Evolutionary conservation across 2,329 filamentous ascomycete genomes (phyloP), one percentile per base, ranked within the genome.

Genomic region (Aspergillus uvarum): DNA sequence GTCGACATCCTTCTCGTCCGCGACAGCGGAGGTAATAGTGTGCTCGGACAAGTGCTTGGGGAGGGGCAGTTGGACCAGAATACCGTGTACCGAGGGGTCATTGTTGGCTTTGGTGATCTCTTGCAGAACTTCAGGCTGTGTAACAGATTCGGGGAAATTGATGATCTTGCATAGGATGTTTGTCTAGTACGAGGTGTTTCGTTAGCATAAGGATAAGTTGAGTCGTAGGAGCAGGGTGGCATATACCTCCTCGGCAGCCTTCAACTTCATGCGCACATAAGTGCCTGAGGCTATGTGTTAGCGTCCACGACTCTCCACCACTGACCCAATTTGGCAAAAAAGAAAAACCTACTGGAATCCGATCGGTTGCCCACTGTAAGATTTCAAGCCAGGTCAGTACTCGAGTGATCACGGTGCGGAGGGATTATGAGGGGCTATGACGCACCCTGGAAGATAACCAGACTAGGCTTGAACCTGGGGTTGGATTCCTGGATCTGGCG

Each of bases 221-320:
- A 22, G 42, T 29, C 47, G 26, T 2, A 29, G 3, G 26, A 29
- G 26, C 56, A n/a, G 32, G 19, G 48, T 12, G n/a, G 24, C 59
- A 56, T 80, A 68, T 81, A 92, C 90, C 85, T 98, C 95, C 76
- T 91, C 83, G 60, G 95, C 95, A 67, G 95, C 95, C 85, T 97
- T 99, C 73, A 97, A 82, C 83, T 99, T 99, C 95, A 99, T 99
- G 80, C 93, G 93, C 79, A 99, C 94, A 90, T 99, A 99, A 55
- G 94, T 98, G 72, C 89, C 90, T 94, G 71, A 59, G 64, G 59
- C 60, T 60, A 50, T 51, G 29, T 64, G 69, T 75, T 68, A 76
- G 65, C 51, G 29, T 42, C 19, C 54, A 11, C 53, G 47, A 54
- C 38, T 47, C 16, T 51, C 47, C 29, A 19, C 38, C 38, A 56